phyloP scores from a whole-genome alignment of 2,329 filamentous ascomycete species.

The Penicillium janthinellum region DNA sequence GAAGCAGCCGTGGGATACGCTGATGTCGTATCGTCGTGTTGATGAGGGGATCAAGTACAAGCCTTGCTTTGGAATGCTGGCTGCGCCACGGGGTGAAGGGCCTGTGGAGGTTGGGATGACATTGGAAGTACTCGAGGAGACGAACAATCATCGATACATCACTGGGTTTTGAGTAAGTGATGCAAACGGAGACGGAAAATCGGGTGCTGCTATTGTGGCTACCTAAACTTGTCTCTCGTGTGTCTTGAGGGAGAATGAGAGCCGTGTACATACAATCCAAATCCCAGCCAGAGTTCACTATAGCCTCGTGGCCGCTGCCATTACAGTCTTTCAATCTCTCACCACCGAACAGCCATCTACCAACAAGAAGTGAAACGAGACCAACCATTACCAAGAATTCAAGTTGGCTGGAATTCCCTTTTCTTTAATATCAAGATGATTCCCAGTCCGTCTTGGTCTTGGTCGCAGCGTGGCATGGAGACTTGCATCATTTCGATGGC shows the following conservation, averaged over 20 bases:
- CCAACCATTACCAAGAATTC: too few relatives aligned
- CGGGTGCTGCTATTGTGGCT: too few relatives aligned
- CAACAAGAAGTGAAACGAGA: too few relatives aligned
- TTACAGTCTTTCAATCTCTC: too few relatives aligned
- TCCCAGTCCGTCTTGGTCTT: conserved; percentile 12
- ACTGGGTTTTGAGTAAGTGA: conserved; percentile 35
- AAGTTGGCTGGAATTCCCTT: too few relatives aligned
- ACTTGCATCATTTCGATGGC: conserved; percentile 1
- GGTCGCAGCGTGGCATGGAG: conserved; percentile 6
- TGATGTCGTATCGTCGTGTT: conserved; percentile 62
- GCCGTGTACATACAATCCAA: too few relatives aligned
- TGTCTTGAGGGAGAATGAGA: too few relatives aligned
- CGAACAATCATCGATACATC: conserved; percentile 59
- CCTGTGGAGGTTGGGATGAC: conserved; percentile 59
- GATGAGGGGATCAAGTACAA: conserved; percentile 65
- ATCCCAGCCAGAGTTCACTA: too few relatives aligned
- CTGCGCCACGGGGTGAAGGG: conserved; percentile 59
- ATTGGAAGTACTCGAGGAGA: conserved; percentile 61
- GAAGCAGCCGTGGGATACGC: conserved; percentile 62
- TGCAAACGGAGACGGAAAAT: too few relatives aligned
- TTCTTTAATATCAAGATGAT: conserved; percentile 5
- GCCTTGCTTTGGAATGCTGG: conserved; percentile 69
- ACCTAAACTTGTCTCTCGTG: too few relatives aligned
- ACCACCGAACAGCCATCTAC: too few relatives aligned
- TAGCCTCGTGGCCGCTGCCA: too few relatives aligned